These are phyloP conservation scores for Lyophyllum semitale DNA, from an alignment of 768 basidiomycete species.

Conservation along the genomic window DNA sequence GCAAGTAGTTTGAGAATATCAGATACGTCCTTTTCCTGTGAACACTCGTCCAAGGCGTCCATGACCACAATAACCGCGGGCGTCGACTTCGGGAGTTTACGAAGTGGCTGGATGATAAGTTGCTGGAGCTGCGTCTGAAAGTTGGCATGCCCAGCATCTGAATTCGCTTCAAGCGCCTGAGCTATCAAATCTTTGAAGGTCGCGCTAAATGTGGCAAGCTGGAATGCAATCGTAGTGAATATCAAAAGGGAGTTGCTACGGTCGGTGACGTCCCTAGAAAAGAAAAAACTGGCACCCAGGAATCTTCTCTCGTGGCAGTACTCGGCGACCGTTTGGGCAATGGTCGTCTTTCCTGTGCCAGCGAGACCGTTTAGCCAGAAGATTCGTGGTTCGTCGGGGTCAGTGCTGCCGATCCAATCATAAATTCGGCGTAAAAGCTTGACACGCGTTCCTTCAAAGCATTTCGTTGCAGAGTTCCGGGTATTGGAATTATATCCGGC, in stretches of 20 bases:
- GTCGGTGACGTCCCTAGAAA: slow-evolving; percentile 9
- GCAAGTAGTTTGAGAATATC: slow-evolving; percentile 11
- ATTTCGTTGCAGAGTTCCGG: slow-evolving; percentile 9
- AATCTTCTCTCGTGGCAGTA: neutral
- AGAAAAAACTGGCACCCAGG: slow-evolving; percentile 16
- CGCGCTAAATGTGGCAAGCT: slow-evolving; percentile 2
- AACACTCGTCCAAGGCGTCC: slow-evolving; percentile 11
- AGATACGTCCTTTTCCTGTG: neutral
- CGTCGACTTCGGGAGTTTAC: neutral
- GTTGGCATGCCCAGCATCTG: slow-evolving; percentile 3
- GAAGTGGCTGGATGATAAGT: slow-evolving; percentile 8
- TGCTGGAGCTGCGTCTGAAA: slow-evolving; percentile 4
- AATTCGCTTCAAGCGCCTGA: slow-evolving; percentile 3
- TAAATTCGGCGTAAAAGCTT: slow-evolving; percentile 7
- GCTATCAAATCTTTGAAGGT: neutral
- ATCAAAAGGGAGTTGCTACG: slow-evolving; percentile 2
- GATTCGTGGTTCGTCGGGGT: slow-evolving; percentile 3
- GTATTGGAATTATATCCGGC: slow-evolving; percentile 10
- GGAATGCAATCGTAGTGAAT: slow-evolving; percentile 14
- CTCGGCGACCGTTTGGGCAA: slow-evolving; percentile 15
- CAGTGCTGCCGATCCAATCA: slow-evolving; percentile 8
- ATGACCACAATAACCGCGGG: slow-evolving; percentile 4
- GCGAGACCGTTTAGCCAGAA: slow-evolving; percentile 16
- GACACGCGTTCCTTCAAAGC: slow-evolving; percentile 11
- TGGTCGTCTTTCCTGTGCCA: slow-evolving; percentile 13